Conservation (phyloP, 2,329 filamentous ascomycete genomes). For the Pseudogymnoascus sp. region DNA sequence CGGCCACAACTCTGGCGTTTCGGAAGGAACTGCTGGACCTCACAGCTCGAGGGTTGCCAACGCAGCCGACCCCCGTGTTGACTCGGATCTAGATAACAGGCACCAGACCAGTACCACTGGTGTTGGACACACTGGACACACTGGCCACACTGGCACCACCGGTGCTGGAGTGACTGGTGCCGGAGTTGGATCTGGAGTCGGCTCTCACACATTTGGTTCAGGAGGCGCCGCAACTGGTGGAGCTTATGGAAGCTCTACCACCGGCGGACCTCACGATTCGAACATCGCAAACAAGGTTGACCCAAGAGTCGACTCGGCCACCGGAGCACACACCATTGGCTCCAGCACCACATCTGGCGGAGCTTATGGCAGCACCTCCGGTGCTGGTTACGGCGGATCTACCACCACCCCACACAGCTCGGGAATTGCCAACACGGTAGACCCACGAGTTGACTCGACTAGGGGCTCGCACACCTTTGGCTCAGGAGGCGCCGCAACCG, state of each 20-base stretch:
- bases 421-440: conserved; percentile 36
- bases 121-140: not conserved
- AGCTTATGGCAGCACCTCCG: not conserved
- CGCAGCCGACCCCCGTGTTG: conserved; percentile 31
- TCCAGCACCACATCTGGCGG: not conserved
- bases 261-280: conserved; percentile 40
- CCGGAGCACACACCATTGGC: conserved; percentile 10
- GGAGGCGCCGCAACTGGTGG: not conserved
- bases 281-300: conserved; percentile 45
- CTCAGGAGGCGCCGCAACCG: not conserved
- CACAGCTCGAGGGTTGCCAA: conserved; percentile 32
- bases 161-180: conserved; percentile 11
- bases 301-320: conserved; percentile 42
- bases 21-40: conserved; percentile 26
- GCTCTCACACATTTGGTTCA: conserved; percentile 20
- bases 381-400: not conserved
- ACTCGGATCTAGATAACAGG: conserved; percentile 18
- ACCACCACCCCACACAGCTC: conserved; percentile 18
- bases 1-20: conserved; percentile 22
- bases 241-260: conserved; percentile 26
- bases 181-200: conserved; percentile 43
- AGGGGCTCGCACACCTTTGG: conserved; percentile 29
- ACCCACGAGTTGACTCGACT: conserved; percentile 45
- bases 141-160: conserved; percentile 11
- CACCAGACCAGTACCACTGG: not conserved